Conservation (phyloP, 495 filamentous ascomycete genomes). For the Talaromyces liani region DNA sequence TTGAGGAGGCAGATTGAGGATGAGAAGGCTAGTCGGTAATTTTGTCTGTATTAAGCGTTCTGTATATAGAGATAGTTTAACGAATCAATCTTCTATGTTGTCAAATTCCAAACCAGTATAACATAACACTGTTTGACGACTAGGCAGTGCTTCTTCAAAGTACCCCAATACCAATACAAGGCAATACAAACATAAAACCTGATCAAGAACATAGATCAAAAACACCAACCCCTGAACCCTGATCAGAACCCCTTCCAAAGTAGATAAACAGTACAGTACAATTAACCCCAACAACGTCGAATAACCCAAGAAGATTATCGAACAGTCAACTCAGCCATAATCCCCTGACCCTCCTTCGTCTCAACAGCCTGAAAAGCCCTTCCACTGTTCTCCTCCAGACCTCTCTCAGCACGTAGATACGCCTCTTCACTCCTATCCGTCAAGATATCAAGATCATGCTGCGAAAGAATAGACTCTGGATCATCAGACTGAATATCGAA, state of each 20-base stretch:
- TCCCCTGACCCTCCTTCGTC: conserved; percentile 29
- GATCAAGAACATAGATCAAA: background rate
- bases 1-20: conserved; percentile 41
- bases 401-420: conserved; percentile 72
- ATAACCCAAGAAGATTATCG: conserved; percentile 10
- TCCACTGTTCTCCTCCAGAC: conserved; percentile 41
- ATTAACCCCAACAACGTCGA: background rate
- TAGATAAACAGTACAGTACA: background rate
- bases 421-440: conserved; percentile 83
- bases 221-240: background rate
- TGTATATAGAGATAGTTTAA: conserved; percentile 3
- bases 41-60: background rate
- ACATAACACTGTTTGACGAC: background rate
- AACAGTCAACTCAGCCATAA: conserved; percentile 24
- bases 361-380: conserved; percentile 35
- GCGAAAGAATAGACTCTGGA: conserved; percentile 56
- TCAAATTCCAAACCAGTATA: background rate
- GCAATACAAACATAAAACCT: background rate
- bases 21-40: conserved; percentile 33
- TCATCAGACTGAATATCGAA: conserved; percentile 48
- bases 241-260: background rate
- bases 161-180: background rate
- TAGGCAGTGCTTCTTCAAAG: background rate
- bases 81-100: background rate
- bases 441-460: conserved; percentile 69